phyloP scores from a whole-genome alignment of 257 asterid species.

The Forsythia suspensa region DNA sequence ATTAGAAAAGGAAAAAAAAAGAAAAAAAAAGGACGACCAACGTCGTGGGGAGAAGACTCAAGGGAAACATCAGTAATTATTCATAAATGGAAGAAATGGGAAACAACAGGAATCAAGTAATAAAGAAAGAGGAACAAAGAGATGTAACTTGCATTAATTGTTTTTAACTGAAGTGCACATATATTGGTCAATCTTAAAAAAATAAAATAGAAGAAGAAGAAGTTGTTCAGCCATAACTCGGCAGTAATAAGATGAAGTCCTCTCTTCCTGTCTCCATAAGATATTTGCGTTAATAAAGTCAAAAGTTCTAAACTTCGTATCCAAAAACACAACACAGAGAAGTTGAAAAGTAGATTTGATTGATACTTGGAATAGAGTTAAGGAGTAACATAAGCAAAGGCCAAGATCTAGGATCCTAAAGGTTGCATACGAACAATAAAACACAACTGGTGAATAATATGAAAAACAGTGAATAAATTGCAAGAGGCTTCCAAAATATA shows the following conservation, averaged over 20 bases:
- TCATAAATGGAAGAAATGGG: background rate
- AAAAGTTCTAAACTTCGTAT: background rate
- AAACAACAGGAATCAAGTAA: background rate
- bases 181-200: background rate
- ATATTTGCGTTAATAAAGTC: background rate
- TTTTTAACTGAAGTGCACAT: background rate
- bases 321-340: background rate
- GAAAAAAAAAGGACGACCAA: background rate
- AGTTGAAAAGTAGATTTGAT: background rate
- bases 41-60: background rate
- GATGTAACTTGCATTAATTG: background rate
- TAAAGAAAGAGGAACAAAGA: background rate
- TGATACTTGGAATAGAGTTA: background rate
- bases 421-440: background rate
- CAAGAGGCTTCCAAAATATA: background rate
- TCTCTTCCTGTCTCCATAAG: background rate
- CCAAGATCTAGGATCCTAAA: conserved; percentile 8
- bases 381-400: conserved; percentile 1
- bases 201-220: background rate
- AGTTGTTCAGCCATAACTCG: background rate
- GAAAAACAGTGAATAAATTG: background rate
- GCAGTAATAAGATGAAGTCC: background rate
- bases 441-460: background rate
- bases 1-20: background rate
- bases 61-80: background rate